Percentiles rank a stretch among this genome's conserved stretches.
Conservation (phyloP, 1,284 basidiomycete species). For the Moniliella sp. region DNA sequence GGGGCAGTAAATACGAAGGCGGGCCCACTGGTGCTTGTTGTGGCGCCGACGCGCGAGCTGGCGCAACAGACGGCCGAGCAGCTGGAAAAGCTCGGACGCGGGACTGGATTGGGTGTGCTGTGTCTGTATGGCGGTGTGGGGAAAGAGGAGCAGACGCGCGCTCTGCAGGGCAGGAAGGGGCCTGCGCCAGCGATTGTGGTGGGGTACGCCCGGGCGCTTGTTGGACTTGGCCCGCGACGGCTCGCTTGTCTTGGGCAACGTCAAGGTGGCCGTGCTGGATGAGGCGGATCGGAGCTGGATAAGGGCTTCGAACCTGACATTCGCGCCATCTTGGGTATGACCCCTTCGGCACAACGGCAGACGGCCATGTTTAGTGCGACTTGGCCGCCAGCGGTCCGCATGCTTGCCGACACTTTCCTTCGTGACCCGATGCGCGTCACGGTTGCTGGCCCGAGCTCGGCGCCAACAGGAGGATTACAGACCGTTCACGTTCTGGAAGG, state of each 20-base stretch:
- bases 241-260: conserved; percentile 48
- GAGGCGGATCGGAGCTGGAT: conserved; percentile 94
- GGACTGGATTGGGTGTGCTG: conserved; percentile 55
- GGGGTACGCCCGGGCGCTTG: conserved; percentile 78
- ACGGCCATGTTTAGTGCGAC: conserved; percentile 60
- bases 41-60: conserved; percentile 80
- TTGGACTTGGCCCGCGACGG: conserved; percentile 69
- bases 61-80: conserved; percentile 83
- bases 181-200: conserved; percentile 45
- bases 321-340: conserved; percentile 59
- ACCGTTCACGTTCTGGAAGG: conserved; percentile 75
- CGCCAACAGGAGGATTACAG: conserved; percentile 70
- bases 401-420: conserved; percentile 76
- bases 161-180: no score
- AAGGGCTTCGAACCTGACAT: conserved; percentile 98
- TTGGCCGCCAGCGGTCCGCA: conserved; percentile 86
- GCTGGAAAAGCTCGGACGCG: conserved; percentile 53
- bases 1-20: conserved; percentile 29
- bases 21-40: conserved; percentile 54
- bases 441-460: conserved; percentile 79
- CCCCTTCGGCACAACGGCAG: conserved; percentile 40
- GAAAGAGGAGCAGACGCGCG: conserved; percentile 57
- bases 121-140: conserved; percentile 84
- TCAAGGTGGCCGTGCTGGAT: conserved; percentile 77
- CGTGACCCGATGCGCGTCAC: conserved; percentile 67